Evolutionary conservation across 352 stramenopile species (phyloP).

Genomic region (Globisporangium uncinulatum): DNA sequence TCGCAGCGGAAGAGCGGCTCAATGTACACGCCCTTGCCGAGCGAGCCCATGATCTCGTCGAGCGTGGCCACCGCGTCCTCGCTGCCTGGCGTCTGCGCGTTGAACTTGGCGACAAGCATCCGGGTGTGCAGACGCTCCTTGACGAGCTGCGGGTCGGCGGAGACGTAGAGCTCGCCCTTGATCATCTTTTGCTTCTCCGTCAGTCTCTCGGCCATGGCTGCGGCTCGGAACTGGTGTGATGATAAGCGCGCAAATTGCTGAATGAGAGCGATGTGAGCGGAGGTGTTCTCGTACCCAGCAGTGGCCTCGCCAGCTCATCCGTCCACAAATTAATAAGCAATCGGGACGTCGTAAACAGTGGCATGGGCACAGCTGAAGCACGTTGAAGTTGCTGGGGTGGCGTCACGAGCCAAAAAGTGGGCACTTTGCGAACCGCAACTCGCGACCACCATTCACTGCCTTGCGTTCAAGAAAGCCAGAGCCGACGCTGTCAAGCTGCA

Average conservation of each 20-base stretch:
- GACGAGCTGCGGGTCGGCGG: constrained; percentile 29
- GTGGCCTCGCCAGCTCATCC: too few species aligned
- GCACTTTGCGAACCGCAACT: too few species aligned
- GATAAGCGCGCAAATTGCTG: neutral
- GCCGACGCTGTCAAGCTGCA: neutral
- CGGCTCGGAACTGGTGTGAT: neutral
- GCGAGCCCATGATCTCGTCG: constrained; percentile 34
- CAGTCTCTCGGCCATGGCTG: neutral
- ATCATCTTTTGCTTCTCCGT: constrained; percentile 63
- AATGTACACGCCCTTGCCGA: constrained; percentile 42
- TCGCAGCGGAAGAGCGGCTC: constrained; percentile 86
- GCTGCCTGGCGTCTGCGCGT: constrained; percentile 26
- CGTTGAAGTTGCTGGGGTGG: neutral
- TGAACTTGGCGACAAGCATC: constrained; percentile 34
- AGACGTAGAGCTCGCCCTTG: constrained; percentile 48
- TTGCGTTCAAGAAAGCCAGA: too few species aligned
- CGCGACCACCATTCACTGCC: too few species aligned
- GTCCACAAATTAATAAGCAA: too few species aligned
- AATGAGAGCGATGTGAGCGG: neutral
- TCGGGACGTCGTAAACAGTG: too few species aligned
- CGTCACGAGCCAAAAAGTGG: neutral
- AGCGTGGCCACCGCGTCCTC: constrained; percentile 22
- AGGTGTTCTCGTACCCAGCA: neutral
- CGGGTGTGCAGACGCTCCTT: constrained; percentile 28
- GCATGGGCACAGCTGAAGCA: too few species aligned